Conservation (phyloP, 495 filamentous ascomycete species). For the Elasticomyces elasticus region DNA sequence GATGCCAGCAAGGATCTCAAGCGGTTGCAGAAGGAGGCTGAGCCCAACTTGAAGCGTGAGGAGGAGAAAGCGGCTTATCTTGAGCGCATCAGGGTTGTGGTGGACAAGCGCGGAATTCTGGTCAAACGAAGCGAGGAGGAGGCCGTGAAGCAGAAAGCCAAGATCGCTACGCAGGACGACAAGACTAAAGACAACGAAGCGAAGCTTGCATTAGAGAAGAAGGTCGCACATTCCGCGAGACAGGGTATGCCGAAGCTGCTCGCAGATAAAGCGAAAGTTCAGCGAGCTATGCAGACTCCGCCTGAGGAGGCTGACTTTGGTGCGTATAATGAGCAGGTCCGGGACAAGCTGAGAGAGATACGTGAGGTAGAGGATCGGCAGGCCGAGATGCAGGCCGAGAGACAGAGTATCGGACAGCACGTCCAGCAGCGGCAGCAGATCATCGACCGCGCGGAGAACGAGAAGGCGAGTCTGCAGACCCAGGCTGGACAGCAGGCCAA, state of each 20-base stretch:
- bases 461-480: slow-evolving; percentile 57
- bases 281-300: slow-evolving; percentile 40
- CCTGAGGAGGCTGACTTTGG: slow-evolving; percentile 45
- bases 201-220: slow-evolving; percentile 49
- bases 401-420: slow-evolving; percentile 20
- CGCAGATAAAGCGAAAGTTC: slow-evolving; percentile 36
- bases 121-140: slow-evolving; percentile 42
- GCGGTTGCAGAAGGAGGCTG: slow-evolving; percentile 47
- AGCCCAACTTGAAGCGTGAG: slow-evolving; percentile 47
- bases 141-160: slow-evolving; percentile 41
- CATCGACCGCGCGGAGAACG: slow-evolving; percentile 31
- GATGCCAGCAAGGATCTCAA: slow-evolving; percentile 18
- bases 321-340: slow-evolving; percentile 40
- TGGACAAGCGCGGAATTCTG: slow-evolving; percentile 41
- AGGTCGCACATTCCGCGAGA: slow-evolving; percentile 40
- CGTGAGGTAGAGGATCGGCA: slow-evolving; percentile 35
- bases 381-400: slow-evolving; percentile 4
- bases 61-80: slow-evolving; percentile 29
- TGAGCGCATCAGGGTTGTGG: slow-evolving; percentile 38
- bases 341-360: slow-evolving; percentile 38
- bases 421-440: slow-evolving; percentile 27
- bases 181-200: slow-evolving; percentile 45
- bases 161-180: slow-evolving; percentile 44
- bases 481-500: slow-evolving; percentile 63
- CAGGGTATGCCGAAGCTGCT: slow-evolving; percentile 39